A percentile compares a stretch with the other conserved stretches of the same genome.
These are phyloP conservation scores for Crithidia expoeki DNA, from an alignment of 208 protist genomes.

Conservation along the genomic window DNA sequence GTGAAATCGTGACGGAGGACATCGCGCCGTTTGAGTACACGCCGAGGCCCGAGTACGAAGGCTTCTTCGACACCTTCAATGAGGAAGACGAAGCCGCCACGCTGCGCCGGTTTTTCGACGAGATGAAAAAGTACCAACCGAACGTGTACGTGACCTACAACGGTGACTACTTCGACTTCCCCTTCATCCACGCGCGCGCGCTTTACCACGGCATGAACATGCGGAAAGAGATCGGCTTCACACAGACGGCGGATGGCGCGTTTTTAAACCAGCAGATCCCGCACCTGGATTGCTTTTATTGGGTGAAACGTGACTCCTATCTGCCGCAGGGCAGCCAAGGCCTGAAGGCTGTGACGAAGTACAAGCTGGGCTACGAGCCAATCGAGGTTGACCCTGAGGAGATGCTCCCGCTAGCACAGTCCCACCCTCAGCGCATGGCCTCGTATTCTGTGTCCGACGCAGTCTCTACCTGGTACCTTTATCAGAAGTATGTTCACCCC, in stretches of 20 bases:
- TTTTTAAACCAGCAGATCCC: constrained; percentile 92
- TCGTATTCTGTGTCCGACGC: constrained; percentile 99
- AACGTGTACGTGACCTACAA: constrained; percentile 99
- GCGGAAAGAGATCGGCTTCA: constrained; percentile 89
- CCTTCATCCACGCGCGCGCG: constrained; percentile 97
- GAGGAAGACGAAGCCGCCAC: constrained; percentile 93
- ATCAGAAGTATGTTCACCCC: constrained; percentile 99
- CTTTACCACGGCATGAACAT: constrained; percentile 87
- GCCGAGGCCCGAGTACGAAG: constrained; percentile 97
- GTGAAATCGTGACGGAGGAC: constrained; percentile 97
- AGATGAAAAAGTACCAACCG: constrained; percentile 96
- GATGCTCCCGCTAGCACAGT: constrained; percentile 97
- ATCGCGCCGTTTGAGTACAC: constrained; percentile 99
- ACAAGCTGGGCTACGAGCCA: constrained; percentile 99
- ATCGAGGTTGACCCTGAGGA: constrained; percentile 99
- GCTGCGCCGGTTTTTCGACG: constrained; percentile 95
- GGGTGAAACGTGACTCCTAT: constrained; percentile 99
- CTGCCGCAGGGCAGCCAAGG: constrained; percentile 97
- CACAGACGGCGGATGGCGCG: constrained; percentile 86
- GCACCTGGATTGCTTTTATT: constrained; percentile 99
- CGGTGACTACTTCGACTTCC: constrained; percentile 99
- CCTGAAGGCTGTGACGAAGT: constrained; percentile 98
- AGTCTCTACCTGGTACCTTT: constrained; percentile 99
- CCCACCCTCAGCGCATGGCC: constrained; percentile 96
- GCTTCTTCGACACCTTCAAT: constrained; percentile 98